Conservation (phyloP, 2,329 filamentous ascomycete genomes). For the Claviceps humidiphila region DNA sequence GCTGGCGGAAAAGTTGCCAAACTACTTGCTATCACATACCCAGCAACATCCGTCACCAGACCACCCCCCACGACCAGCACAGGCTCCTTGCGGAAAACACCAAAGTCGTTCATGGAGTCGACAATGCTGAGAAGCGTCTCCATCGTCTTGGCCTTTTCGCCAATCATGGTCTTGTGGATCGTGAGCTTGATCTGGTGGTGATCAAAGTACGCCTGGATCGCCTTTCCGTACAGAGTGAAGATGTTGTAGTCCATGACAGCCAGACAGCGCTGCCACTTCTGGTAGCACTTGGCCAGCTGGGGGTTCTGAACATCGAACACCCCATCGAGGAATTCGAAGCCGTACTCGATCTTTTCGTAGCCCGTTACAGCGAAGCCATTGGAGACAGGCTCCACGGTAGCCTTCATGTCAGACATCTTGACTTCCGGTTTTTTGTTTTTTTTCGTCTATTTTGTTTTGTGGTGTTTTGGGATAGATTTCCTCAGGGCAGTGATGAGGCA, state of each 20-base stretch:
- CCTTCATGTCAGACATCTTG: slow-evolving; percentile 56
- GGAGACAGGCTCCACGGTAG: slow-evolving; percentile 48
- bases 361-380: slow-evolving; percentile 58
- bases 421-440: background rate
- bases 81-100: slow-evolving; percentile 55
- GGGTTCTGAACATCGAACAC: slow-evolving; percentile 48
- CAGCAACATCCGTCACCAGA: slow-evolving; percentile 60
- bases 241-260: slow-evolving; percentile 62
- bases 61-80: slow-evolving; percentile 55
- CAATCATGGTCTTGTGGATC: slow-evolving; percentile 61
- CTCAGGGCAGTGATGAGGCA: background rate
- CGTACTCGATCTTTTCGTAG: slow-evolving; percentile 65
- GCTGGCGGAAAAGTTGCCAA: background rate
- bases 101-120: slow-evolving; percentile 63
- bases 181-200: slow-evolving; percentile 48
- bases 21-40: slow-evolving; percentile 32
- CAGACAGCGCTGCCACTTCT: slow-evolving; percentile 50
- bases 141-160: slow-evolving; percentile 63
- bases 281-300: slow-evolving; percentile 52
- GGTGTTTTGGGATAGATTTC: background rate
- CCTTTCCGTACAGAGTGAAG: slow-evolving; percentile 50
- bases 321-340: slow-evolving; percentile 59
- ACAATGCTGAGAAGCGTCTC: slow-evolving; percentile 56
- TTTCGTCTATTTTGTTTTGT: background rate
- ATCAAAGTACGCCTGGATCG: slow-evolving; percentile 55